Percentiles rank a stretch among this genome's conserved stretches.
phyloP scores from a whole-genome alignment of 257 asterid genomes.

The Nicotiana otophora region DNA sequence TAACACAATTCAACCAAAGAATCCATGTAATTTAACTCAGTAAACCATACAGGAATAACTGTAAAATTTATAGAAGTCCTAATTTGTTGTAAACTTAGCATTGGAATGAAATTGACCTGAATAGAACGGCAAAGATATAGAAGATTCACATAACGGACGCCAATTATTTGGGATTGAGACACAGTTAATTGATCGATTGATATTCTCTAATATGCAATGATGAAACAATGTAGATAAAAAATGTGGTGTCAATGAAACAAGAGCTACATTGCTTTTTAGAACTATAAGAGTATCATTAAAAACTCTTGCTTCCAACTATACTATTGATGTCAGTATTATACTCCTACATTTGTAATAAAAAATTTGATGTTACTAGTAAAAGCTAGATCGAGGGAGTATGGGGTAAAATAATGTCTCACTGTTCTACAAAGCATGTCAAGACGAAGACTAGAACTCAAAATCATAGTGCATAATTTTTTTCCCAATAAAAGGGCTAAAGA shows the following conservation, averaged over 20 bases:
- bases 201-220: not conserved
- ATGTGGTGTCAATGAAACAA: not conserved
- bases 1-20: not conserved
- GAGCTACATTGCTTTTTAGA: not conserved
- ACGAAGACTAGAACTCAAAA: not conserved
- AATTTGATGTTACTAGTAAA: not conserved
- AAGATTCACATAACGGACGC: not conserved
- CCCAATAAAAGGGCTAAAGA: not conserved
- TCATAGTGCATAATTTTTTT: not conserved
- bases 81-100: not conserved
- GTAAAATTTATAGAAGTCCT: not conserved
- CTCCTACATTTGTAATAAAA: not conserved
- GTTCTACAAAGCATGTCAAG: not conserved
- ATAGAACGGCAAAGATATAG: not conserved
- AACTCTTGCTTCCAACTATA: not conserved
- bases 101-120: not conserved
- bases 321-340: not conserved
- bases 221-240: not conserved
- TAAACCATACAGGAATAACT: not conserved
- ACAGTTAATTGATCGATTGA: not conserved
- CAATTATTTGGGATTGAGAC: not conserved
- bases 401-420: not conserved
- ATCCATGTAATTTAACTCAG: not conserved
- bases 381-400: not conserved
- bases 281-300: not conserved